A percentile compares a stretch with the other conserved stretches of the same genome.
phyloP scores from a whole-genome alignment of 179 eudicot genomes.

The Silene coronaria region DNA sequence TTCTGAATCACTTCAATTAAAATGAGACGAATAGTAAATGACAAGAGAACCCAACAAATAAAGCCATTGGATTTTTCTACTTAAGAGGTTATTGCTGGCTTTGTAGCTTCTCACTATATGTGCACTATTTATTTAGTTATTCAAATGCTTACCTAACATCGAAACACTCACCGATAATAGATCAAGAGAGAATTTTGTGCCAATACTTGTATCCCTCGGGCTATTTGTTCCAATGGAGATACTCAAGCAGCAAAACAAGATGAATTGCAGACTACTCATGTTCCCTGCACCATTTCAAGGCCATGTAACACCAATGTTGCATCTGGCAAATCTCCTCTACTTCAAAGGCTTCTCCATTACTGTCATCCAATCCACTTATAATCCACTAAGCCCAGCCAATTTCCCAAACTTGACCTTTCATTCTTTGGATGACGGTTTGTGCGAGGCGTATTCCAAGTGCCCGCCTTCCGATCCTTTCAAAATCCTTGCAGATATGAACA shows the following conservation, averaged over 20 bases:
- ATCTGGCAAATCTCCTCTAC: slow-evolving; percentile 23
- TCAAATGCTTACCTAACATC: no score
- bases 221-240: slow-evolving; percentile 9
- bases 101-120: no score
- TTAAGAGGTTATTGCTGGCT: no score
- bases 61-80: no score
- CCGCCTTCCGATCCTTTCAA: slow-evolving; percentile 12
- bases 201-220: not conserved
- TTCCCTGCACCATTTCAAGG: slow-evolving; percentile 25
- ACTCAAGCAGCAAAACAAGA: slow-evolving; percentile 2
- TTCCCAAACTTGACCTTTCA: slow-evolving; percentile 22
- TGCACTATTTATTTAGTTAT: no score
- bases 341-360: slow-evolving; percentile 30
- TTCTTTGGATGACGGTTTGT: slow-evolving; percentile 8
- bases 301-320: slow-evolving; percentile 26
- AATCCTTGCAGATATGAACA: not conserved
- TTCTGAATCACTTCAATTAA: no score
- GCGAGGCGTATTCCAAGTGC: slow-evolving; percentile 11
- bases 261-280: slow-evolving; percentile 15
- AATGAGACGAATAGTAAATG: no score
- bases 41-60: no score
- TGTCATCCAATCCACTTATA: slow-evolving; percentile 20
- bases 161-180: no score
- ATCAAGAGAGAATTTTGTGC: not conserved
- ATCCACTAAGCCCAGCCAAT: slow-evolving; percentile 17